Conservation (phyloP, 176 grass and related monocot species). For the Cenchrus fungigraminus region DNA sequence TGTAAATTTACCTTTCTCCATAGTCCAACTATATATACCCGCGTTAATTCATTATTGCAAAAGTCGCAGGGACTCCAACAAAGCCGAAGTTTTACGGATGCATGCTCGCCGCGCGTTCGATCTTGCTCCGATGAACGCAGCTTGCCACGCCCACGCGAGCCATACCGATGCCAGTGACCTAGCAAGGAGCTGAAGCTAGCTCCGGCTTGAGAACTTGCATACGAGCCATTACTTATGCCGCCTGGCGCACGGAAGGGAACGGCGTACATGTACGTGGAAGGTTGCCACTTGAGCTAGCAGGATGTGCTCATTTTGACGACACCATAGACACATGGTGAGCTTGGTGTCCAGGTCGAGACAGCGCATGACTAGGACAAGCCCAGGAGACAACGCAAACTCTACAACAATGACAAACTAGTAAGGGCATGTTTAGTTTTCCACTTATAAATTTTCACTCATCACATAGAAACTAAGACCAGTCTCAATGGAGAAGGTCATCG, state of each 20-base stretch:
- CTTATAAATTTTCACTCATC: no score
- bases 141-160: neutral
- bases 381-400: neutral
- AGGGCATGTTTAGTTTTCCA: no score
- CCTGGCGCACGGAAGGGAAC: neutral
- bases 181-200: neutral
- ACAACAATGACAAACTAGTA: neutral
- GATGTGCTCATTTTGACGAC: conserved; percentile 65
- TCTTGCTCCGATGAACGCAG: neutral
- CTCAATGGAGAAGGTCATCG: no score
- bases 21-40: no score
- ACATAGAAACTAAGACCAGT: no score
- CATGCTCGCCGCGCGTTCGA: neutral
- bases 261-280: neutral
- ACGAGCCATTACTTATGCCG: neutral
- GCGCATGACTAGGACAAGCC: neutral
- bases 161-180: neutral
- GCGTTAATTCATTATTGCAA: neutral
- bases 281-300: conserved; percentile 11
- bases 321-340: conserved; percentile 15
- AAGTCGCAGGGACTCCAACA: neutral
- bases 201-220: neutral
- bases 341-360: neutral
- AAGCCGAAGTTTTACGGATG: neutral
- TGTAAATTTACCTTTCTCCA: conserved; percentile 14